Conservation (phyloP, 148 eudicot species). For the Vaccinium macrocarpon region DNA sequence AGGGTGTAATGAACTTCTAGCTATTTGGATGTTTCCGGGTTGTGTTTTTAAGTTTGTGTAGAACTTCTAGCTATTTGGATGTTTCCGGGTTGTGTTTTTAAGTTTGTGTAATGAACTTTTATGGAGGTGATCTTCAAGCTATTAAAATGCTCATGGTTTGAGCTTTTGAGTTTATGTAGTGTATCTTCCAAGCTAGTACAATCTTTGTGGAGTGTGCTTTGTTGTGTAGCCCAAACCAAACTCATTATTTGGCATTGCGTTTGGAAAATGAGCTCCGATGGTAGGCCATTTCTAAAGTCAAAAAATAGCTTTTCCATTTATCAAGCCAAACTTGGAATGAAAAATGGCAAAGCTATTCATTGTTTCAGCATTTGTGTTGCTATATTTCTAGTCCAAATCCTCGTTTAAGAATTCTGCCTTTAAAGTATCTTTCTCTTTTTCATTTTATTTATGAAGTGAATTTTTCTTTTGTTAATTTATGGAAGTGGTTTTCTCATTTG, state of each 20-base stretch:
- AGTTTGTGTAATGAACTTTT: not conserved
- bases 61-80: not conserved
- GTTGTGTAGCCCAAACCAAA: not conserved
- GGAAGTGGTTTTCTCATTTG: too few relatives aligned
- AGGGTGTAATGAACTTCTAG: not conserved
- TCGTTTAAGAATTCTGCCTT: too few relatives aligned
- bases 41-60: not conserved
- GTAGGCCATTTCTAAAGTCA: not conserved
- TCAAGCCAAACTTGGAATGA: not conserved
- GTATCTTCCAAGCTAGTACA: not conserved
- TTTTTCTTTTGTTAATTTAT: too few relatives aligned
- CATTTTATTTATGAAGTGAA: too few relatives aligned
- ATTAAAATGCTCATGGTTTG: not conserved
- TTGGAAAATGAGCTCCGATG: not conserved
- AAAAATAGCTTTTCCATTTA: not conserved
- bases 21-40: not conserved
- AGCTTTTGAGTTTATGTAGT: not conserved
- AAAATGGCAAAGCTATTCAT: not conserved
- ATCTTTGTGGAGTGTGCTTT: not conserved
- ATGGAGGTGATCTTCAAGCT: not conserved
- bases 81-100: not conserved
- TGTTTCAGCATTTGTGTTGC: too few relatives aligned
- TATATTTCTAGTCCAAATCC: not conserved
- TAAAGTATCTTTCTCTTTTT: too few relatives aligned
- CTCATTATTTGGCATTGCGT: not conserved